Conservation (phyloP, 1,284 basidiomycete genomes). For the Stereum hirsutum region DNA sequence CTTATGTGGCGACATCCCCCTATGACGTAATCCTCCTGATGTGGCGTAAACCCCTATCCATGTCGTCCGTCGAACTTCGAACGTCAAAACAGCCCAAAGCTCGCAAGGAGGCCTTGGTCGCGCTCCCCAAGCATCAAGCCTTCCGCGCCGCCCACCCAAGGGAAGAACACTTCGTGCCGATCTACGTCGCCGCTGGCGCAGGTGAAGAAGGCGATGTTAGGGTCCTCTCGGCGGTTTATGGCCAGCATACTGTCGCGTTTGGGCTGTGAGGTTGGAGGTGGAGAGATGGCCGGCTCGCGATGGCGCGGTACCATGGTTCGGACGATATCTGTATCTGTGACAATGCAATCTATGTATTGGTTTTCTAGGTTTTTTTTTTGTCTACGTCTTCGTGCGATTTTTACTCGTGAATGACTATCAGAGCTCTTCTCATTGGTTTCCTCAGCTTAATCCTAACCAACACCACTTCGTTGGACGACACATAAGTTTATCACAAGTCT, state of each 20-base stretch:
- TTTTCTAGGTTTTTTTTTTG: too few species aligned
- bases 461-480: not conserved
- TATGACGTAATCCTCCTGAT: too few species aligned
- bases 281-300: not conserved
- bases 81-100: conserved; percentile 27
- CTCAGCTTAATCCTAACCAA: too few species aligned
- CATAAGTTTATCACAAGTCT: not conserved
- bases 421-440: too few species aligned
- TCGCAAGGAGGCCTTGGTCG: conserved; percentile 35
- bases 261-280: conserved; percentile 26
- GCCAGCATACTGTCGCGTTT: conserved; percentile 53
- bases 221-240: conserved; percentile 45
- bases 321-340: too few species aligned
- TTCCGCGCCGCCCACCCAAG: conserved; percentile 61
- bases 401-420: too few species aligned
- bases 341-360: too few species aligned
- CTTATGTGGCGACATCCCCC: too few species aligned
- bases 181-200: conserved; percentile 68
- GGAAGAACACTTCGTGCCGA: conserved; percentile 66
- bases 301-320: too few species aligned
- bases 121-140: conserved; percentile 43
- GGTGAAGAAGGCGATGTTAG: conserved; percentile 44
- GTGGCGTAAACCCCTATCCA: too few species aligned
- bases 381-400: too few species aligned
- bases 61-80: too few species aligned